These are phyloP conservation scores for Ophiostoma triangulosporum DNA, from an alignment of 2,329 filamentous ascomycete species.

Conservation along the genomic window DNA sequence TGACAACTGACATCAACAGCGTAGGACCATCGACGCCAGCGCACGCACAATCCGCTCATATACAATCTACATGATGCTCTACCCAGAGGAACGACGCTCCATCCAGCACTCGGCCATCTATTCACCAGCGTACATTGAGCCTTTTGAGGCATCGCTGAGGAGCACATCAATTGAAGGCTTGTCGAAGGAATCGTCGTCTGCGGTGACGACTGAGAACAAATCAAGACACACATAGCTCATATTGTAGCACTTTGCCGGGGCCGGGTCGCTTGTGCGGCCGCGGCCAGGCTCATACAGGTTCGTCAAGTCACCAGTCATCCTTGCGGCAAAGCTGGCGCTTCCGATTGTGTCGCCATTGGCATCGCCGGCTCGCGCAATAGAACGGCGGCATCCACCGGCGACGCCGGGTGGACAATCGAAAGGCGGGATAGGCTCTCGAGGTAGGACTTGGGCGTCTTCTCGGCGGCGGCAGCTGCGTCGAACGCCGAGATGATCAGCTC, in stretches of 20 bases:
- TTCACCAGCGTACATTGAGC: too few species aligned
- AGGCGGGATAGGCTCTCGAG: conserved; percentile 65
- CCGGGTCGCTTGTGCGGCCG: conserved; percentile 58
- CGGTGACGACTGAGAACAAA: conserved; percentile 55
- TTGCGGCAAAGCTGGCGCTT: neutral
- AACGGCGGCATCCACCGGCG: conserved; percentile 39
- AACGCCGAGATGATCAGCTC: conserved; percentile 62
- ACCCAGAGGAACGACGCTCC: too few species aligned
- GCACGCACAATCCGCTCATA: too few species aligned
- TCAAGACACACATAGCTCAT: conserved; percentile 74
- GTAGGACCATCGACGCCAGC: too few species aligned
- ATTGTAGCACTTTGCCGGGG: conserved; percentile 48
- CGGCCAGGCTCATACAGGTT: conserved; percentile 50
- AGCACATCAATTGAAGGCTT: conserved; percentile 27
- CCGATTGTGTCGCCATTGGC: conserved; percentile 26
- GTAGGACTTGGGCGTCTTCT: conserved; percentile 55
- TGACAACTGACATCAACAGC: too few species aligned
- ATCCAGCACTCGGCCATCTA: too few species aligned
- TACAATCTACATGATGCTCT: too few species aligned
- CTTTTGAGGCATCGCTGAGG: too few species aligned
- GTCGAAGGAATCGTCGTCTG: conserved; percentile 21
- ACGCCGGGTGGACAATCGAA: conserved; percentile 62
- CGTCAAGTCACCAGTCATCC: conserved; percentile 26
- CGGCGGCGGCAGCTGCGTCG: conserved; percentile 50
- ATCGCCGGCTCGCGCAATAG: conserved; percentile 24